Percentiles rank a stretch among this genome's conserved stretches.
phyloP scores from a whole-genome alignment of 345 rosid genomes.

The Combretum micranthum region DNA sequence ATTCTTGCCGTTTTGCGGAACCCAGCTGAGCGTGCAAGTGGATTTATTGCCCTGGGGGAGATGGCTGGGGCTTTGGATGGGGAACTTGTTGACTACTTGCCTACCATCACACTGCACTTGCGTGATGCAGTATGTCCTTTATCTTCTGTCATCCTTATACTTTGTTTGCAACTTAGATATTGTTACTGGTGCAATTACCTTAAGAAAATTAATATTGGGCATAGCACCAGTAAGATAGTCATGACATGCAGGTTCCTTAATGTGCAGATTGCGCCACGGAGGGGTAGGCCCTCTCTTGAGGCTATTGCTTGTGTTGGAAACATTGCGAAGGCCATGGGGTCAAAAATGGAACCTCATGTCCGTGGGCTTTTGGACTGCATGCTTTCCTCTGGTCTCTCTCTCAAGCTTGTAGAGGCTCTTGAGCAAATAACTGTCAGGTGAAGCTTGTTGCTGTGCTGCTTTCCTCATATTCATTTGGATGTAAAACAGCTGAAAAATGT shows the following conservation, averaged over 20 bases:
- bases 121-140: conserved; percentile 77
- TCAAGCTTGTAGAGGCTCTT: conserved; percentile 80
- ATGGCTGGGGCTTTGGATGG: conserved; percentile 99
- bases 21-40: conserved; percentile 96
- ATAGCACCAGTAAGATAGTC: background rate
- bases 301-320: conserved; percentile 98
- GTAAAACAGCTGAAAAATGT: background rate
- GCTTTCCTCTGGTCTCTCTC: conserved; percentile 83
- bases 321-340: conserved; percentile 95
- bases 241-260: conserved; percentile 13
- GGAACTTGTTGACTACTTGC: conserved; percentile 88
- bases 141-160: background rate
- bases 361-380: conserved; percentile 78
- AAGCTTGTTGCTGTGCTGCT: conserved; percentile 1
- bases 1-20: conserved; percentile 74
- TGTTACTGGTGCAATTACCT: background rate
- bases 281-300: conserved; percentile 90
- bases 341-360: conserved; percentile 71
- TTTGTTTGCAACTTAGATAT: background rate
- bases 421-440: conserved; percentile 82
- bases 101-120: conserved; percentile 82
- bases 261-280: conserved; percentile 92
- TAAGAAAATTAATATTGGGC: background rate
- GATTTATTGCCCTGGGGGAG: conserved; percentile 97
- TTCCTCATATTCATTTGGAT: background rate